phyloP scores from a whole-genome alignment of 768 basidiomycete species.

The Mycena amicta region DNA sequence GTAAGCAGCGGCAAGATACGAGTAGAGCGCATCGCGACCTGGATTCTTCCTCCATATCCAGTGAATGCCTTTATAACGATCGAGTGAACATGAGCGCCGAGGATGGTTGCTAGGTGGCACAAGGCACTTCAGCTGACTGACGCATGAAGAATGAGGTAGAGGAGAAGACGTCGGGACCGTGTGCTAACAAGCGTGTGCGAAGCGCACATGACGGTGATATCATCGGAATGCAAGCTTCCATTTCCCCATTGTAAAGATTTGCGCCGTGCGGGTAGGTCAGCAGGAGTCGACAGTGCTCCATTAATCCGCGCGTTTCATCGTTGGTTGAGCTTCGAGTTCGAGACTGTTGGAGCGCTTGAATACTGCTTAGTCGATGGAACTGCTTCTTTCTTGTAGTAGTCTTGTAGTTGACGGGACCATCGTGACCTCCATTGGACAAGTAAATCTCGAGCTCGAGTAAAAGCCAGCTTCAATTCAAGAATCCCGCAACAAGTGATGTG shows the following conservation, averaged over 20 bases:
- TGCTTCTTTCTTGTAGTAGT: too few relatives aligned
- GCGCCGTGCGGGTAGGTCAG: too few relatives aligned
- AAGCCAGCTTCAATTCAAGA: too few relatives aligned
- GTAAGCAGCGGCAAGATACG: not conserved
- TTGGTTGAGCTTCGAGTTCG: too few relatives aligned
- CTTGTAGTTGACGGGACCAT: too few relatives aligned
- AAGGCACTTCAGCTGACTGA: not conserved
- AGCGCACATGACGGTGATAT: not conserved
- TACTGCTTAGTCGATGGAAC: too few relatives aligned
- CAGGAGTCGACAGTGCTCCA: too few relatives aligned
- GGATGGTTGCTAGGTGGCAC: not conserved
- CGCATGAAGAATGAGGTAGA: not conserved
- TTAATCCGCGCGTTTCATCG: too few relatives aligned
- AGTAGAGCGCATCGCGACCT: not conserved
- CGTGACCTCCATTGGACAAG: too few relatives aligned
- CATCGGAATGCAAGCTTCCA: not conserved
- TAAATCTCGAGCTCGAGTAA: too few relatives aligned
- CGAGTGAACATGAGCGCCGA: not conserved
- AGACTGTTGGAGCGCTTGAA: too few relatives aligned
- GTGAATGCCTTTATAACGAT: not conserved
- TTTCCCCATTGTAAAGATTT: not conserved
- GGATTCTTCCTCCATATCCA: not conserved
- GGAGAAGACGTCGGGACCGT: not conserved
- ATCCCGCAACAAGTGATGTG: too few relatives aligned
- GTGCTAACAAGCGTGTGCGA: not conserved